Evolutionary conservation across 2,329 filamentous ascomycete genomes (phyloP).

Genomic region (Alternaria brassicae): DNA sequence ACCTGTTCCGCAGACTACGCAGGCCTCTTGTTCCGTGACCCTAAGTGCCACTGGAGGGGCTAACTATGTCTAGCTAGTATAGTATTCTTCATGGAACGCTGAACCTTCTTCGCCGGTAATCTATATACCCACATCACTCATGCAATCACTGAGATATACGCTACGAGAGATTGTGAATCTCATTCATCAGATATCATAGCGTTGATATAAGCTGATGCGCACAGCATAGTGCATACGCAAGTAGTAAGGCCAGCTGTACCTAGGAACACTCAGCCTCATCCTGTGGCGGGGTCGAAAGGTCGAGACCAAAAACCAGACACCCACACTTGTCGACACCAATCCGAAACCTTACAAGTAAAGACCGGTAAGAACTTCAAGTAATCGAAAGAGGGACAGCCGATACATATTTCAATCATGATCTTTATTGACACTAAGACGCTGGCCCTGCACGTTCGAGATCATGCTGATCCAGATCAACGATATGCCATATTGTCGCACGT

Average conservation of each 20-base stretch:
- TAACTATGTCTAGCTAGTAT: background rate
- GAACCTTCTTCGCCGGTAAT: background rate
- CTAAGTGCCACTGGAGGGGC: background rate
- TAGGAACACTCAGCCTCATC: background rate
- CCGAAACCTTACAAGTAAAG: background rate
- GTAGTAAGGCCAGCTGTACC: background rate
- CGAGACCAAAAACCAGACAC: background rate
- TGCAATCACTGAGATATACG: background rate
- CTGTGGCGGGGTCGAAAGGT: background rate
- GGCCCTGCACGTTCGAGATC: background rate
- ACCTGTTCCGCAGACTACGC: too few relatives aligned
- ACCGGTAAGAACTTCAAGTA: background rate
- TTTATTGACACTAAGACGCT: constrained; percentile 8
- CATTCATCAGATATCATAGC: background rate
- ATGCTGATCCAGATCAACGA: background rate
- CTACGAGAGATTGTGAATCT: fast-evolving
- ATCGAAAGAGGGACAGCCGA: background rate
- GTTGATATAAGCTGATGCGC: background rate
- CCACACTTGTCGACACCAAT: background rate
- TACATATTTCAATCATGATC: background rate
- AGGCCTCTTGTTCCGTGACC: background rate
- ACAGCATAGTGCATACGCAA: background rate
- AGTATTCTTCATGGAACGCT: background rate
- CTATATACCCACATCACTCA: background rate
- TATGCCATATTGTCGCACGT: constrained; percentile 24